These are phyloP conservation scores for Talaromyces sp. DNA, from an alignment of 2,329 filamentous ascomycete genomes.

Conservation along the genomic window DNA sequence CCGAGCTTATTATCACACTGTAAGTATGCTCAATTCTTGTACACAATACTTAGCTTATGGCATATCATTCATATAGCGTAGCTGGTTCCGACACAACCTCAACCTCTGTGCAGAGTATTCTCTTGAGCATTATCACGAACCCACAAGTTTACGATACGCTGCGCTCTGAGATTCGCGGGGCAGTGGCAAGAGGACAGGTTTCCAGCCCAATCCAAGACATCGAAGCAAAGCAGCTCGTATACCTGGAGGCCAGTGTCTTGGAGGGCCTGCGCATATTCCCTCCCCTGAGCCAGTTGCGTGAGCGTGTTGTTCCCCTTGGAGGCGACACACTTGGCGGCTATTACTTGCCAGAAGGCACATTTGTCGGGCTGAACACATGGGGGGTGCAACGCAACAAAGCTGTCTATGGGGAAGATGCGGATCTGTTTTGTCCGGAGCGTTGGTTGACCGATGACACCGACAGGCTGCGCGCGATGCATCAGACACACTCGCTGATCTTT, in stretches of 20 bases:
- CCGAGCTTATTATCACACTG: constrained; percentile 1
- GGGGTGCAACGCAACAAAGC: constrained; percentile 33
- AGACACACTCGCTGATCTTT: constrained; percentile 41
- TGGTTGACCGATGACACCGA: constrained; percentile 38
- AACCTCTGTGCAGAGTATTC: constrained; percentile 9
- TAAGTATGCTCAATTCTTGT: neutral
- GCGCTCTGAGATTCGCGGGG: constrained; percentile 14
- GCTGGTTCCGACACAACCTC: constrained; percentile 18
- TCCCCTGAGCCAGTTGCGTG: constrained; percentile 34
- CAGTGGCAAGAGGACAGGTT: constrained; percentile 2
- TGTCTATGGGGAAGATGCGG: constrained; percentile 36
- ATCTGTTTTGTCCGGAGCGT: constrained; percentile 42
- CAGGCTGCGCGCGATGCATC: constrained; percentile 32
- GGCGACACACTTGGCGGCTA: constrained; percentile 34
- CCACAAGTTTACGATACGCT: constrained; percentile 8
- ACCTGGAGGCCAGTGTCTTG: constrained; percentile 46
- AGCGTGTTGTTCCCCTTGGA: constrained; percentile 30
- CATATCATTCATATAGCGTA: neutral
- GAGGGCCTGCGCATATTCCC: constrained; percentile 45
- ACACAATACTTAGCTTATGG: too few species aligned
- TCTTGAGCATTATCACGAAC: constrained; percentile 4
- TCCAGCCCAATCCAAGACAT: constrained; percentile 27
- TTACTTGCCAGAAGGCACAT: constrained; percentile 42
- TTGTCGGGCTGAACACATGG: constrained; percentile 39
- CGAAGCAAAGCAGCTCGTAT: constrained; percentile 38